Evolutionary conservation across 371 early-diverging fungal species (phyloP).

Genomic region (Syncephalastrum sp.): DNA sequence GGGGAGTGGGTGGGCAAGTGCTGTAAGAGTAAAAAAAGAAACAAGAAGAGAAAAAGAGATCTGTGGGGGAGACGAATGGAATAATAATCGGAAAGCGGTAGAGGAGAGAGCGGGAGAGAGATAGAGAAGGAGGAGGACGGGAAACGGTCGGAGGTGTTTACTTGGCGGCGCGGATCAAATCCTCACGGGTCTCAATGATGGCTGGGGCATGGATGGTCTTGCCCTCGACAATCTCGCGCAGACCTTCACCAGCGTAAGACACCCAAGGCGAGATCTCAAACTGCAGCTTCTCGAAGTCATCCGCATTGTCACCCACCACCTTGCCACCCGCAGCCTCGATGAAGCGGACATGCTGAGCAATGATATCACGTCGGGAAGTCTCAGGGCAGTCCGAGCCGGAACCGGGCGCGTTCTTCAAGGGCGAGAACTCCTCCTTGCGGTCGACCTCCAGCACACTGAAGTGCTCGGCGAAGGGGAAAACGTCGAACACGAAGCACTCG

Average conservation of each 20-base stretch:
- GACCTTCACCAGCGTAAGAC: constrained; percentile 92
- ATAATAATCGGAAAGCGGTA: too few relatives aligned
- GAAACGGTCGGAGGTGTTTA: constrained; percentile 7
- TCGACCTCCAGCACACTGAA: constrained; percentile 92
- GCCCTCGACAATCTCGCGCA: constrained; percentile 65
- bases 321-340: constrained; percentile 84
- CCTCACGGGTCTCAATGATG: constrained; percentile 43
- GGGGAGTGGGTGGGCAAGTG: too few relatives aligned
- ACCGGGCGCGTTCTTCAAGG: constrained; percentile 97
- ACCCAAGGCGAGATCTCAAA: constrained; percentile 91
- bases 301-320: constrained; percentile 53
- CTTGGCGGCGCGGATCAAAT: constrained; percentile 36
- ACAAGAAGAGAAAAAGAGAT: too few relatives aligned
- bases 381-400: constrained; percentile 88
- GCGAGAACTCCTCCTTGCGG: constrained; percentile 94
- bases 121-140: too few relatives aligned
- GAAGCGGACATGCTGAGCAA: constrained; percentile 84
- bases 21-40: too few relatives aligned
- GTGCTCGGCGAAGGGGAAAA: constrained; percentile 84
- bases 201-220: constrained; percentile 50
- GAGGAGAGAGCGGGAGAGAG: too few relatives aligned
- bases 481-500: constrained; percentile 96
- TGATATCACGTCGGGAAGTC: constrained; percentile 87
- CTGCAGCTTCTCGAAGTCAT: constrained; percentile 46
- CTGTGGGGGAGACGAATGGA: too few relatives aligned